A percentile compares a stretch with the other conserved stretches of the same genome.
Conservation (phyloP, 1,139 yeast species). For the Hyphopichia fennica region DNA sequence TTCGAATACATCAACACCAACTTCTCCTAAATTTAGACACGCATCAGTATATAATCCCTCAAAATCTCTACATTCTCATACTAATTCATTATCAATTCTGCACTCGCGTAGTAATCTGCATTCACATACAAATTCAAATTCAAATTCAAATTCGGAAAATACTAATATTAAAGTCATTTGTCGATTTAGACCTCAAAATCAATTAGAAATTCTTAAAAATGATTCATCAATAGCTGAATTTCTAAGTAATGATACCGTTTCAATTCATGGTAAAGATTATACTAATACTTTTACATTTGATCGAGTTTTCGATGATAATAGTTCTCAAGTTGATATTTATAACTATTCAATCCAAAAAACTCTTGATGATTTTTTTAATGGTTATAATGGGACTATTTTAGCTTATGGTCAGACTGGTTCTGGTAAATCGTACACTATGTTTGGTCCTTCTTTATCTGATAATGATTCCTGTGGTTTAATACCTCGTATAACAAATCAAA, state of each 20-base stretch:
- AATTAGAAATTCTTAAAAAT: slow-evolving; percentile 23
- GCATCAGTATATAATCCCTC: not conserved
- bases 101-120: not conserved
- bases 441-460: slow-evolving; percentile 57
- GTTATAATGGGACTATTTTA: slow-evolving; percentile 81
- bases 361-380: slow-evolving; percentile 69
- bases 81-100: not conserved
- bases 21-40: not conserved
- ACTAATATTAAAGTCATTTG: slow-evolving; percentile 62
- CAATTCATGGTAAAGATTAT: slow-evolving; percentile 28
- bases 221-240: slow-evolving; percentile 16
- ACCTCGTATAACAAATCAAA: slow-evolving; percentile 69
- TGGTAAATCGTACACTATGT: slow-evolving; percentile 86
- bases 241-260: slow-evolving; percentile 29
- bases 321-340: slow-evolving; percentile 63
- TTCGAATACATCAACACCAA: not conserved
- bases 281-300: slow-evolving; percentile 61
- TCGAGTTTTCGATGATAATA: slow-evolving; percentile 52
- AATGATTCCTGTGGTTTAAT: slow-evolving; percentile 54
- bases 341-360: slow-evolving; percentile 57
- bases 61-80: too few species aligned
- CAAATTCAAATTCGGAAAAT: slow-evolving; percentile 5
- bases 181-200: slow-evolving; percentile 58
- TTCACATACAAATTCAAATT: not conserved
- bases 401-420: slow-evolving; percentile 92